phyloP scores from a whole-genome alignment of 495 filamentous ascomycete genomes.

The Lepidopterella palustris region DNA sequence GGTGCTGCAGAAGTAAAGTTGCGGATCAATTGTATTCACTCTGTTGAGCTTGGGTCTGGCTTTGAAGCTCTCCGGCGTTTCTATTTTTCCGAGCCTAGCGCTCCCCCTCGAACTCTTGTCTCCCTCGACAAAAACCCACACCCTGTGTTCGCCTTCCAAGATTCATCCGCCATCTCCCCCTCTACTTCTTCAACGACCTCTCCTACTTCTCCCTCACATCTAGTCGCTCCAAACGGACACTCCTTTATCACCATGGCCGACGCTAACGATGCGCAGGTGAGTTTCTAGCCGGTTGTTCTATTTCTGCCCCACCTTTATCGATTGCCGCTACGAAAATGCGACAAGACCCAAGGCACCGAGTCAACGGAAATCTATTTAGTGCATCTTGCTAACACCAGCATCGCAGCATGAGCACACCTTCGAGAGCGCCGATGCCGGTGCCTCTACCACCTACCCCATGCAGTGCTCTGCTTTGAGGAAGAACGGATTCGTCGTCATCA shows the following conservation, averaged over 20 bases:
- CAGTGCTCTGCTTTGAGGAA: slow-evolving; percentile 99
- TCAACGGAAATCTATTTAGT: neutral
- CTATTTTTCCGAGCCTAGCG: neutral
- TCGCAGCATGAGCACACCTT: slow-evolving; percentile 82
- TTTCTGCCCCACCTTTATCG: slow-evolving; percentile 23
- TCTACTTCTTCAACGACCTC: slow-evolving; percentile 16
- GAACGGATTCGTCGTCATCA: slow-evolving; percentile 97
- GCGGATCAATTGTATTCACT: too few species aligned
- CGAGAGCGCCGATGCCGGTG: slow-evolving; percentile 86
- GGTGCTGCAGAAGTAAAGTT: too few species aligned
- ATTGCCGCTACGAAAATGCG: slow-evolving; percentile 18
- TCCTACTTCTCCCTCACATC: slow-evolving; percentile 29
- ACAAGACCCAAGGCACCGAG: slow-evolving; percentile 22
- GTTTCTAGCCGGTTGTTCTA: slow-evolving; percentile 24
- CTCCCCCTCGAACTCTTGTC: neutral
- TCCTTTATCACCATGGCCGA: slow-evolving; percentile 49
- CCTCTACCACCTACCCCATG: slow-evolving; percentile 89
- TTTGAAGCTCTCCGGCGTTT: neutral
- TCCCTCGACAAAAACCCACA: neutral
- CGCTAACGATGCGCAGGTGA: slow-evolving; percentile 55
- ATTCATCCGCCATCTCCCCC: slow-evolving; percentile 13
- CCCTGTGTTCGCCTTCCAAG: neutral
- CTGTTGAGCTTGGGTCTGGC: too few species aligned
- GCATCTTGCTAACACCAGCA: slow-evolving; percentile 25
- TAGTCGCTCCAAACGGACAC: slow-evolving; percentile 25